Evolutionary conservation across 176 grass and related monocot species (phyloP), one percentile per base, ranked within the genome.

Genomic region (Musa itinerans): DNA sequence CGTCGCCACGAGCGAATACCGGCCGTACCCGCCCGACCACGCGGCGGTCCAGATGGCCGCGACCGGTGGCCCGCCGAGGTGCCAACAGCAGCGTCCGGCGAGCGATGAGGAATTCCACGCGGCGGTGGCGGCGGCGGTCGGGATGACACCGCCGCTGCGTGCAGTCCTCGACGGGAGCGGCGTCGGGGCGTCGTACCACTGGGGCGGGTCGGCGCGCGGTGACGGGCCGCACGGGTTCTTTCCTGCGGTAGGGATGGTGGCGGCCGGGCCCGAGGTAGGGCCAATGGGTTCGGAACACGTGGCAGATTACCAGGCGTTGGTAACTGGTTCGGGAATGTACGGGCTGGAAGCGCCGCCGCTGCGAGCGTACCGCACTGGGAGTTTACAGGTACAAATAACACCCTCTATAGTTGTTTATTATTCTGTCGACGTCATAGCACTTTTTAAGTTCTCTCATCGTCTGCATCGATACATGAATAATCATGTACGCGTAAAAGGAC

Each of bases 261-360:
- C 88, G 80, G 54, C 78, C 53, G 83, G 82, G 57, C 72, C 85
- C 72, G 88, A 81, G 48, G 1, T 9, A 13, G 54, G 25, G 26
- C 9, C 48, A 7, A 15, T 20, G 15, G 73, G 73, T 17, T 8
- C 69, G 48, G 43, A 11, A 1, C 78, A 87, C 75, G 86, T 86
- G 52, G 73, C 54, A 5, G 86, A 85, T 12, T 92, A 87, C 50
- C 90, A 87, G 73, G 82, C 85, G 72, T 74, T 96, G 82, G 49
- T 51, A 1, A 51, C 19, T 7, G 43, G 69, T 11, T 11, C 51
- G 17, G 16, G 69, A 1, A 57, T 66, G 55, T 73, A 76, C 11
- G 80, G 78, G 16, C 85, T 71, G 74, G 84, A 87, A 0, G 34
- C 34, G 77, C 75, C 81, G 73, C 74, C 86, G 75, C 82, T 85